phyloP scores from a whole-genome alignment of 257 asterid genomes.

The Fraxinus excelsior region DNA sequence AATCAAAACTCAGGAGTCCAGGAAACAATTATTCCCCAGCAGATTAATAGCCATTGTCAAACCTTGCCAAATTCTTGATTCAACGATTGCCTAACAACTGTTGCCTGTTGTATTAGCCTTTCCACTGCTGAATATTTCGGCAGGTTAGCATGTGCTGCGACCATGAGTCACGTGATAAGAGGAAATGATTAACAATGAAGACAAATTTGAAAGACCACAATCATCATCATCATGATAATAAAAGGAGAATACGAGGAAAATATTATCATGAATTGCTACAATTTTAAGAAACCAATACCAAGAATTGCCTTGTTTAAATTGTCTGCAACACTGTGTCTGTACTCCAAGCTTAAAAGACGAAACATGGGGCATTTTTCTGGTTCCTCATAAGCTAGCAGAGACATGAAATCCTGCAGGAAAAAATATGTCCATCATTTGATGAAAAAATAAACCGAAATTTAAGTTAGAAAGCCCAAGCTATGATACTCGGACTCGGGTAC shows the following conservation, averaged over 20 bases:
- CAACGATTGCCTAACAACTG: constrained; percentile 73
- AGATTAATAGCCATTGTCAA: constrained; percentile 31
- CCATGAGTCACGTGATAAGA: constrained; percentile 11
- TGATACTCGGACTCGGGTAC: no score
- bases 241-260: background rate
- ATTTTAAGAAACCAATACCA: constrained; percentile 42
- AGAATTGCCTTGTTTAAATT: constrained; percentile 82
- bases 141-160: constrained; percentile 66
- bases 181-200: constrained; percentile 16
- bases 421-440: constrained; percentile 10
- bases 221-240: background rate
- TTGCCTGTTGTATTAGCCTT: constrained; percentile 79
- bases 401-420: constrained; percentile 67
- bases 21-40: constrained; percentile 15
- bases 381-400: constrained; percentile 84
- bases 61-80: constrained; percentile 84
- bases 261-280: background rate
- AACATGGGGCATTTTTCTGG: constrained; percentile 94
- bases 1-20: background rate
- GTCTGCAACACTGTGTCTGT: constrained; percentile 76
- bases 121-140: constrained; percentile 79
- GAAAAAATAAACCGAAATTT: constrained; percentile 11
- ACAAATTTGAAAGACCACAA: background rate
- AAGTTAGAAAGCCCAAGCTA: constrained; percentile 9
- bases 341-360: constrained; percentile 75